phyloP scores from a whole-genome alignment of 2,329 filamentous ascomycete species.

The Didymellaceae sp. region DNA sequence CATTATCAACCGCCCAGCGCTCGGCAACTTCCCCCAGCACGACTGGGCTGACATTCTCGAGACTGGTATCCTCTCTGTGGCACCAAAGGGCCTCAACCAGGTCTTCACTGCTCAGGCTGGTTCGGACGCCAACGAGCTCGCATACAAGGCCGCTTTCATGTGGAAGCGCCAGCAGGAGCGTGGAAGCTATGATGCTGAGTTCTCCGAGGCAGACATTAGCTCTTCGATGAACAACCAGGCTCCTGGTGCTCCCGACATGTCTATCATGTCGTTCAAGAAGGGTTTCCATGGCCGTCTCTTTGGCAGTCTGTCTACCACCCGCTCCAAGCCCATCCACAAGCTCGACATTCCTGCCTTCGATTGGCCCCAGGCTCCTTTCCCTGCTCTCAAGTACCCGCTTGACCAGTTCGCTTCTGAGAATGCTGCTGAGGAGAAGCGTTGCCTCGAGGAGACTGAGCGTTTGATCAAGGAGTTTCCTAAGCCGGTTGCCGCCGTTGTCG shows the following conservation, averaged over 20 bases:
- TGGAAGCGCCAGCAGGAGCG: constrained; percentile 83
- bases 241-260: constrained; percentile 79
- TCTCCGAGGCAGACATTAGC: constrained; percentile 76
- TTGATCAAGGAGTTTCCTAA: constrained; percentile 80
- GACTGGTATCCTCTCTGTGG: constrained; percentile 79
- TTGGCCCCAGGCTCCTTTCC: constrained; percentile 92
- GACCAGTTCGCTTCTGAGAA: constrained; percentile 82
- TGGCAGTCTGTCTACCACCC: constrained; percentile 84
- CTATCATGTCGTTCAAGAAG: constrained; percentile 86
- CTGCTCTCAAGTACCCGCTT: constrained; percentile 83
- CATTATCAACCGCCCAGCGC: constrained; percentile 85
- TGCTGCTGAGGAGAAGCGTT: constrained; percentile 77
- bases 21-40: constrained; percentile 87
- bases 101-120: constrained; percentile 91
- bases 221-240: constrained; percentile 81
- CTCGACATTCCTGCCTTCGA: constrained; percentile 93
- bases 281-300: constrained; percentile 92
- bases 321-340: constrained; percentile 94
- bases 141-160: constrained; percentile 96
- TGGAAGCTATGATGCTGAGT: constrained; percentile 77
- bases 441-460: constrained; percentile 81
- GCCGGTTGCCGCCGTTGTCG: constrained; percentile 79
- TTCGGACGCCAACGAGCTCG: constrained; percentile 91
- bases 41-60: constrained; percentile 84
- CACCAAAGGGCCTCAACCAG: constrained; percentile 82